These are phyloP conservation scores for Anthostomella pinea DNA, from an alignment of 2,329 filamentous ascomycete genomes.

Conservation along the genomic window DNA sequence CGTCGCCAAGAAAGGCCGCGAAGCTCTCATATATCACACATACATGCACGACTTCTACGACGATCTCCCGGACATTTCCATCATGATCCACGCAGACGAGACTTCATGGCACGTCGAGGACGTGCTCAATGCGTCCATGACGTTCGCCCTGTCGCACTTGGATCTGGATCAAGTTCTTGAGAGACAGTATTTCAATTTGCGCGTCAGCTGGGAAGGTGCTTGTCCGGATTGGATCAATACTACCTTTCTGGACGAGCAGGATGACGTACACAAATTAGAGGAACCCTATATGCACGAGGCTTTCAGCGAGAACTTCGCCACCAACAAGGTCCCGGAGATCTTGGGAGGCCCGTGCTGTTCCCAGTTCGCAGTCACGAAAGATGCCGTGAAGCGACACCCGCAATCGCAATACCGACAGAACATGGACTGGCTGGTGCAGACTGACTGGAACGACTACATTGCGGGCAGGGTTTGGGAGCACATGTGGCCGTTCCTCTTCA, in stretches of 20 bases:
- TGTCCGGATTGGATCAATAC: constrained; percentile 53
- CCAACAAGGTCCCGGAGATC: constrained; percentile 28
- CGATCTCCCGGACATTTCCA: constrained; percentile 52
- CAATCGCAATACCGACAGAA: constrained; percentile 28
- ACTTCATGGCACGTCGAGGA: constrained; percentile 35
- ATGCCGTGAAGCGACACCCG: constrained; percentile 29
- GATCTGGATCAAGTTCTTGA: constrained; percentile 38
- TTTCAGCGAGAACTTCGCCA: constrained; percentile 29
- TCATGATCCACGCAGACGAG: constrained; percentile 62
- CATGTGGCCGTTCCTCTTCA: constrained; percentile 34
- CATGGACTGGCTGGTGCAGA: constrained; percentile 31
- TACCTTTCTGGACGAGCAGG: constrained; percentile 19
- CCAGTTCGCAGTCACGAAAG: constrained; percentile 34
- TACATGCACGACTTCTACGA: constrained; percentile 63
- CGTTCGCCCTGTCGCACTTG: constrained; percentile 32
- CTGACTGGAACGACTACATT: constrained; percentile 28
- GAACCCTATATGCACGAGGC: constrained; percentile 30
- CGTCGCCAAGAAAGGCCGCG: constrained; percentile 56
- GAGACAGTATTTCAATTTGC: constrained; percentile 53
- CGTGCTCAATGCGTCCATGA: constrained; percentile 32
- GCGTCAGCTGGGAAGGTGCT: constrained; percentile 52
- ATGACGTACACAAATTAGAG: constrained; percentile 25
- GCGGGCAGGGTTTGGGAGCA: constrained; percentile 35
- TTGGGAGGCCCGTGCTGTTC: constrained; percentile 34
- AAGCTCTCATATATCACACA: constrained; percentile 60